Evolutionary conservation across 2,329 filamentous ascomycete species (phyloP).

Genomic region (Cytospora schulzeri): DNA sequence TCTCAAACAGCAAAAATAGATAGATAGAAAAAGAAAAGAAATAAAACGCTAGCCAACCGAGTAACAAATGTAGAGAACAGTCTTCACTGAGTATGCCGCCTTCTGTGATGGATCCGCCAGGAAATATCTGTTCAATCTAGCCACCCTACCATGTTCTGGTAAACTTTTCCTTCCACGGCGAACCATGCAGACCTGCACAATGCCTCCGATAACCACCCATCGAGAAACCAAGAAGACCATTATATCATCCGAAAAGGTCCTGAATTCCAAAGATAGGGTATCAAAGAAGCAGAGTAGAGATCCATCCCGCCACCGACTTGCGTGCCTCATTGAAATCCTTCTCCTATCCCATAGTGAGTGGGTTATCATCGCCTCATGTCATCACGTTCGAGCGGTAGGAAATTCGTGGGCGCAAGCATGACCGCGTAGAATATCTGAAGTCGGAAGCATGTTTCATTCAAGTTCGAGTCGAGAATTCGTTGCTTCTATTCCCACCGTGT

Average conservation of each 20-base stretch:
- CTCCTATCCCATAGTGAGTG: not conserved
- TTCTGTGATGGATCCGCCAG: not conserved
- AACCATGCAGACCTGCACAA: not conserved
- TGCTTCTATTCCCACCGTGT: conserved; percentile 5
- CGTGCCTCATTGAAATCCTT: not conserved
- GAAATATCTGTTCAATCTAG: conserved; percentile 4
- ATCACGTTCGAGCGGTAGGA: conserved; percentile 3
- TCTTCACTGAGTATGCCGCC: not conserved
- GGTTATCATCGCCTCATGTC: not conserved
- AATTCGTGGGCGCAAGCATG: not conserved
- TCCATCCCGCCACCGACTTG: not conserved
- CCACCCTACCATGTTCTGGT: not conserved
- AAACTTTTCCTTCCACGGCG: not conserved
- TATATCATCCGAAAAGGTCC: not conserved
- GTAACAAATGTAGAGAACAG: not conserved
- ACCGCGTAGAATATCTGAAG: conserved; percentile 2
- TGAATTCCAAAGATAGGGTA: conserved; percentile 16
- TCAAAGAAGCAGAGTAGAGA: conserved; percentile 16
- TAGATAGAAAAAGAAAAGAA: not conserved
- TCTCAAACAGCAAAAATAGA: conserved; percentile 6
- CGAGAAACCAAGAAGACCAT: not conserved
- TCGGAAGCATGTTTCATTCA: conserved; percentile 12
- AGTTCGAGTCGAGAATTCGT: conserved; percentile 13
- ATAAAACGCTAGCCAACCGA: not conserved
- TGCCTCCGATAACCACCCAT: not conserved